A percentile compares a stretch with the other conserved stretches of the same genome.
These are phyloP conservation scores for Ambrosiella xylebori DNA, from an alignment of 2,329 filamentous ascomycete species.

Conservation along the genomic window DNA sequence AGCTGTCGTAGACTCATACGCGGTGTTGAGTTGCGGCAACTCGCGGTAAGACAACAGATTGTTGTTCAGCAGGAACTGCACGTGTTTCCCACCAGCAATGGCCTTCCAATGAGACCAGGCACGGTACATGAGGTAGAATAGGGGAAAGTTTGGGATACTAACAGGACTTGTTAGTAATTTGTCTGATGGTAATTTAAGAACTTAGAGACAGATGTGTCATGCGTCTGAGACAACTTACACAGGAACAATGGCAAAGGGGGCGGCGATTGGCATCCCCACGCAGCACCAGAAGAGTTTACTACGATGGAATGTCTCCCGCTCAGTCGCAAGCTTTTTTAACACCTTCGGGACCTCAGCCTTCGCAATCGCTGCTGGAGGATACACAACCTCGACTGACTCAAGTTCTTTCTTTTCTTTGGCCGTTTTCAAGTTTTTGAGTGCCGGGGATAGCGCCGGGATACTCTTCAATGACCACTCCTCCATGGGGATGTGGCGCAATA, in stretches of 20 bases:
- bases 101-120: slow-evolving; percentile 88
- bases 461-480: slow-evolving; percentile 98
- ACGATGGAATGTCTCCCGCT: slow-evolving; percentile 63
- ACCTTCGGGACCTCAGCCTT: slow-evolving; percentile 44
- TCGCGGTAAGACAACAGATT: slow-evolving; percentile 50
- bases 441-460: slow-evolving; percentile 56
- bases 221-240: slow-evolving; percentile 46
- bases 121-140: slow-evolving; percentile 87
- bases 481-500: slow-evolving; percentile 75
- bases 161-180: neutral
- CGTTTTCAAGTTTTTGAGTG: slow-evolving; percentile 2
- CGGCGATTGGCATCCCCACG: slow-evolving; percentile 63
- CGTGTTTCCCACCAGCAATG: slow-evolving; percentile 63
- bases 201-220: neutral
- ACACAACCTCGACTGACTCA: slow-evolving; percentile 50
- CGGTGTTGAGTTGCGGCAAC: slow-evolving; percentile 51
- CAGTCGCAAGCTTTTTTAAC: slow-evolving; percentile 56
- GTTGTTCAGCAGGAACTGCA: slow-evolving; percentile 64
- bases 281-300: slow-evolving; percentile 66
- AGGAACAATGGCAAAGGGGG: slow-evolving; percentile 69
- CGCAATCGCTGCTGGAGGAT: slow-evolving; percentile 53
- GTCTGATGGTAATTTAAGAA: neutral
- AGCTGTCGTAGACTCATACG: slow-evolving; percentile 36
- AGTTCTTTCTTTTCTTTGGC: slow-evolving; percentile 18
- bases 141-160: slow-evolving; percentile 83